These are phyloP conservation scores for Rhododendron griersonianum DNA, from an alignment of 148 eudicot species.

Conservation along the genomic window DNA sequence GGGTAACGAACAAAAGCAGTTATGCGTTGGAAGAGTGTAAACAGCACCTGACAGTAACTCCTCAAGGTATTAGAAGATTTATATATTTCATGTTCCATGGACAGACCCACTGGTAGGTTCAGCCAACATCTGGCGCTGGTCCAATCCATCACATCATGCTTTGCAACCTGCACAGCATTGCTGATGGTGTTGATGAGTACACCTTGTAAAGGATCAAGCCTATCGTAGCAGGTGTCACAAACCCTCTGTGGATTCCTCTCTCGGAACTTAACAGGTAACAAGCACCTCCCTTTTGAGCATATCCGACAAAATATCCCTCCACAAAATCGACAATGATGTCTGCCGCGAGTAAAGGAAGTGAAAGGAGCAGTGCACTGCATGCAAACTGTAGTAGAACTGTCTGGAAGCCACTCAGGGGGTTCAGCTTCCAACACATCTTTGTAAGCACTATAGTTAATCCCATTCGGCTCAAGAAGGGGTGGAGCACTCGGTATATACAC, in stretches of 20 bases:
- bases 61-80: constrained; percentile 75
- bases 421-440: constrained; percentile 92
- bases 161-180: constrained; percentile 82
- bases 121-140: constrained; percentile 89
- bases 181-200: constrained; percentile 80
- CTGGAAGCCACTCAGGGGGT: constrained; percentile 99
- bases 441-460: constrained; percentile 60
- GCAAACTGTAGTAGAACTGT: constrained; percentile 71
- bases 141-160: constrained; percentile 99
- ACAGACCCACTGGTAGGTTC: constrained; percentile 93
- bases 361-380: constrained; percentile 93
- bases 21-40: not conserved
- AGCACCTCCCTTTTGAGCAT: constrained; percentile 92
- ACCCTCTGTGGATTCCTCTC: constrained; percentile 98
- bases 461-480: constrained; percentile 68
- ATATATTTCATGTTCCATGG: constrained; percentile 97
- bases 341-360: constrained; percentile 76
- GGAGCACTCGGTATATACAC: constrained; percentile 99
- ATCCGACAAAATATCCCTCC: constrained; percentile 89
- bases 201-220: constrained; percentile 94
- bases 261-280: constrained; percentile 89
- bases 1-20: not conserved
- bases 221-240: constrained; percentile 96
- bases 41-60: constrained; percentile 67
- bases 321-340: constrained; percentile 99